phyloP scores from a whole-genome alignment of 306 rosid species.

The Vigna trinervia region DNA sequence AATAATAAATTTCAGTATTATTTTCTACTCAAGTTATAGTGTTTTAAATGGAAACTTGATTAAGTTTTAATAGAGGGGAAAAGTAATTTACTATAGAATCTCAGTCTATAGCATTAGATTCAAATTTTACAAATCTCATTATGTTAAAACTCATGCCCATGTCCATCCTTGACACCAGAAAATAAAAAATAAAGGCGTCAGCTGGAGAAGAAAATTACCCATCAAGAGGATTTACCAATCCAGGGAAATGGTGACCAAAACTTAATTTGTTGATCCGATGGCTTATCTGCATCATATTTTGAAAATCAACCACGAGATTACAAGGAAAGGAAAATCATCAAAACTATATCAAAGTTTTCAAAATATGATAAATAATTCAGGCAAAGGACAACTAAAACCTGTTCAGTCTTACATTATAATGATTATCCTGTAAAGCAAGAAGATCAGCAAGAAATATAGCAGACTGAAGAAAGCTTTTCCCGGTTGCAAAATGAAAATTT shows the following conservation, averaged over 20 bases:
- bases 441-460: conserved; percentile 59
- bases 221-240: conserved; percentile 91
- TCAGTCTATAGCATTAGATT: conserved; percentile 8
- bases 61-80: not conserved
- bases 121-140: conserved; percentile 18
- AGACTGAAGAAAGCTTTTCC: conserved; percentile 87
- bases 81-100: conserved; percentile 25
- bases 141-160: conserved; percentile 5
- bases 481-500: conserved; percentile 76
- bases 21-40: not conserved
- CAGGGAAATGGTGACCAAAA: conserved; percentile 81
- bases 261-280: conserved; percentile 83
- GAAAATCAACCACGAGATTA: conserved; percentile 32
- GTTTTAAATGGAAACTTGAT: conserved; percentile 12
- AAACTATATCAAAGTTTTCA: conserved; percentile 11
- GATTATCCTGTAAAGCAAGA: conserved; percentile 63
- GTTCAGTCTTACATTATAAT: conserved; percentile 69
- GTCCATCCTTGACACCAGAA: conserved; percentile 35
- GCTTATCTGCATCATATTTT: conserved; percentile 72
- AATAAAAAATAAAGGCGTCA: conserved; percentile 37
- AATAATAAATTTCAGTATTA: too few relatives aligned
- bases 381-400: conserved; percentile 21
- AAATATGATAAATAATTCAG: not conserved
- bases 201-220: conserved; percentile 64
- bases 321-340: conserved; percentile 31